Conservation (phyloP, 2,329 filamentous ascomycete species). For the Microdochium bolleyi region DNA sequence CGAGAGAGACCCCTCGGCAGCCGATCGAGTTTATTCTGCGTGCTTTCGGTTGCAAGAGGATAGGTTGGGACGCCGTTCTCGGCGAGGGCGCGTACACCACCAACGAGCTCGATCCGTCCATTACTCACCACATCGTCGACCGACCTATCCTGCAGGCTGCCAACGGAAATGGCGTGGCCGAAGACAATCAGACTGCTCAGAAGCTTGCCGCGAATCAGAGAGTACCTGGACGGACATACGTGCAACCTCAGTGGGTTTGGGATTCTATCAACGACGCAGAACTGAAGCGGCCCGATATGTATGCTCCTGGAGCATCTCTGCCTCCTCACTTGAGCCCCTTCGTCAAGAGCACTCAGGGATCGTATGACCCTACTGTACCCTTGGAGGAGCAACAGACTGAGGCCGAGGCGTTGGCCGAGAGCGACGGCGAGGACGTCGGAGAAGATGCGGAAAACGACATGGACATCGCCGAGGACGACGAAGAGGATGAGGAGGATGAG, state of each 20-base stretch:
- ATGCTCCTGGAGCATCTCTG: constrained; percentile 80
- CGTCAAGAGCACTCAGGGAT: constrained; percentile 77
- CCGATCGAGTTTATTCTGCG: constrained; percentile 89
- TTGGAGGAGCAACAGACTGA: constrained; percentile 84
- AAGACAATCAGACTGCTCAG: constrained; percentile 55
- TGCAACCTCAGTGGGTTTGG: constrained; percentile 99
- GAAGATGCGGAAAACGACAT: constrained; percentile 38
- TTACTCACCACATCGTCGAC: constrained; percentile 96
- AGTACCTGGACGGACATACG: constrained; percentile 84
- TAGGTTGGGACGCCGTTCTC: constrained; percentile 88
- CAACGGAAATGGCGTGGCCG: constrained; percentile 37
- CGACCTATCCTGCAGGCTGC: constrained; percentile 65
- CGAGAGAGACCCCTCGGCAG: constrained; percentile 84
- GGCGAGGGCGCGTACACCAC: constrained; percentile 90
- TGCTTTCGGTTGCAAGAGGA: constrained; percentile 89
- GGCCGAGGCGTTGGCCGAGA: constrained; percentile 69
- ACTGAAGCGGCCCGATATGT: constrained; percentile 77
- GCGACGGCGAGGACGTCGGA: constrained; percentile 44
- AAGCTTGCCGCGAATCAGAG: constrained; percentile 57
- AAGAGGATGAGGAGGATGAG: constrained; percentile 31
- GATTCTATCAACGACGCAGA: constrained; percentile 91
- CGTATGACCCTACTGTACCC: constrained; percentile 83
- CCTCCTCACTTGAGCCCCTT: constrained; percentile 95
- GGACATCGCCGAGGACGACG: constrained; percentile 41
- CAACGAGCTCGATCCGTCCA: constrained; percentile 76